Base-by-base conservation (phyloP, 2,329 filamentous ascomycete genomes). In the Rhexocercosporidium sp. region DNA sequence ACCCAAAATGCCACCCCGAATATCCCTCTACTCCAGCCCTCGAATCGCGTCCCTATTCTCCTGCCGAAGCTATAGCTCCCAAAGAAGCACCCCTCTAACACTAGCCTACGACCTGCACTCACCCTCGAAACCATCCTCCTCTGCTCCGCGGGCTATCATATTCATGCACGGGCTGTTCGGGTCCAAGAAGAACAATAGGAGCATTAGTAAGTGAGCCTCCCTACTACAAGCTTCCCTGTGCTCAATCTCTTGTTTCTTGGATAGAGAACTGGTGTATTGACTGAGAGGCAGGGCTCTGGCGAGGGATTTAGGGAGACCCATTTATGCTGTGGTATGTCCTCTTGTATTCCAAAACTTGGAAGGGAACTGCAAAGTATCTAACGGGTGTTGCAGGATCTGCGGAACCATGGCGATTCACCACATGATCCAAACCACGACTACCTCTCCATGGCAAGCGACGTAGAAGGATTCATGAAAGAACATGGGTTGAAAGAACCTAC, bases 141-240 rank as follows among this genome's bases (percentile, higher is more conserved):
- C 83, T 75, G 77, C 79, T 66, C 79, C 81, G 68, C 75, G 81
- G 46, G 92, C 94, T 1, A 93, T 98, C 70, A 81, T 98, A 69
- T 92, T 98, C 72, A 88, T 98, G 76, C 95, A 98, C 78, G 95
- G 96, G 0, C 84, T 98, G 12, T 97, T 98, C 76, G 95, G 95
- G 22, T 97, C 93, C 44, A 97, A 96, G 82, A 94, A 93, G 82
- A 98, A 98, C 78, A 97, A 97, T 78, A 85, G 94, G 78, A 92
- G 87, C 75, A 96, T 98, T 70, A 96, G 94, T 90, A 97, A 94
- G 95, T 97, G 83, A 76, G 75, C 69, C 53, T 70, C 29, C 20
- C 7, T 57, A 69, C 46, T 44, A 22, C 7, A 39, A 31, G 47
- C n/a, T 47, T 16, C 53, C 16, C 47, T 39, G 49, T 25, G 2